These are phyloP conservation scores for Hirsutella rhossiliensis DNA, from an alignment of 2,329 filamentous ascomycete genomes.

Conservation along the genomic window DNA sequence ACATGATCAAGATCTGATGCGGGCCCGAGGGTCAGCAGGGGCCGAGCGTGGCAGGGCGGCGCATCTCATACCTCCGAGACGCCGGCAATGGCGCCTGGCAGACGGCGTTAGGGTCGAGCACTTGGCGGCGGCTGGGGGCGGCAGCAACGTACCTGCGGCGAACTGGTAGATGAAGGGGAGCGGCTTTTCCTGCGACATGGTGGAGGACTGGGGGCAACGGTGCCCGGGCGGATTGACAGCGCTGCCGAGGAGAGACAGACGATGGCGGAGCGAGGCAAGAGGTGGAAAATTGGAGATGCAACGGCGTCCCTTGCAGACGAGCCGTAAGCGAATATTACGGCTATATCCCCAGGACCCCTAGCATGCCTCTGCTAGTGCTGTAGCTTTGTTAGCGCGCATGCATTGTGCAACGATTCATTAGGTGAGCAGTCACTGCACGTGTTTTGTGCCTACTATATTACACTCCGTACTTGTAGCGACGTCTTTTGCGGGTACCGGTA, in stretches of 20 bases:
- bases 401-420: no score
- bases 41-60: neutral
- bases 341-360: no score
- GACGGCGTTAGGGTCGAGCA: neutral
- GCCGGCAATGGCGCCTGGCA: constrained; percentile 76
- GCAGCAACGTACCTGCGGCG: constrained; percentile 57
- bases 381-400: no score
- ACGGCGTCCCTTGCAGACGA: no score
- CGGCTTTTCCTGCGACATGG: constrained; percentile 58
- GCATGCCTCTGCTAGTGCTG: no score
- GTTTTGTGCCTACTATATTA: no score
- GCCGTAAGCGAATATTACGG: no score
- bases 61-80: constrained; percentile 68
- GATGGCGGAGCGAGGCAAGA: neutral
- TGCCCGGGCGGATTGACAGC: no score
- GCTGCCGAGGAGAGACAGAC: neutral
- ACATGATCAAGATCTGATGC: constrained; percentile 76
- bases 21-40: constrained; percentile 1
- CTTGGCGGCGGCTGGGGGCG: neutral
- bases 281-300: no score
- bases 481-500: no score
- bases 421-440: no score
- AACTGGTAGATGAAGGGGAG: constrained; percentile 93
- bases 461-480: no score
- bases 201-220: constrained; percentile 16